phyloP scores from a whole-genome alignment of 805 yeast genomes.

The Nakazawaea ambrosiae region DNA sequence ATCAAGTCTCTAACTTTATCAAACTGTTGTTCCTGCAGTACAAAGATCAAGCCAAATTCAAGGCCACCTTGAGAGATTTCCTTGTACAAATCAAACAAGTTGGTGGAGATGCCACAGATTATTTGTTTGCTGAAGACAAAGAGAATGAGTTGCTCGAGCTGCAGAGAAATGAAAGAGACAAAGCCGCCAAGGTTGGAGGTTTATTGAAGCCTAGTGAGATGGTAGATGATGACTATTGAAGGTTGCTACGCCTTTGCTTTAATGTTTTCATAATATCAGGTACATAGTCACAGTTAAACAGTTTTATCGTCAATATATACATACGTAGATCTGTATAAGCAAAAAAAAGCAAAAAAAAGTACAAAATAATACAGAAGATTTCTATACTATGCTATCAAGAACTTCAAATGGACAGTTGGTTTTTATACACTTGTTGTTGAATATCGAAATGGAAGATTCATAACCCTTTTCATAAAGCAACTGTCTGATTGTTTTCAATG shows the following conservation, averaged over 20 bases:
- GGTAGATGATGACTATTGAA: conserved; percentile 65
- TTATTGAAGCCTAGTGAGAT: conserved; percentile 89
- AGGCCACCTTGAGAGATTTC: conserved; percentile 87
- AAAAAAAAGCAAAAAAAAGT: too few species aligned
- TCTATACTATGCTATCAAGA: too few species aligned
- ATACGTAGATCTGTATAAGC: neutral
- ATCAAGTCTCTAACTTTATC: conserved; percentile 77
- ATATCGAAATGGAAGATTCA: neutral
- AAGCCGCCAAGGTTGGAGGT: conserved; percentile 86
- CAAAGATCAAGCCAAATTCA: conserved; percentile 68
- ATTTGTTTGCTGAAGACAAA: conserved; percentile 88
- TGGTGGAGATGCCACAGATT: conserved; percentile 95
- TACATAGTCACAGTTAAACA: too few species aligned
- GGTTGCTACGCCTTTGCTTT: too few species aligned
- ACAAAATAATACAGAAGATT: too few species aligned
- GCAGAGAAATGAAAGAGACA: conserved; percentile 63
- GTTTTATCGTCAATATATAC: neutral
- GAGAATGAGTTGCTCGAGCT: conserved; percentile 70
- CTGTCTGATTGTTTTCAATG: neutral
- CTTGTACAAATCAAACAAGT: conserved; percentile 91
- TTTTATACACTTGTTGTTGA: neutral
- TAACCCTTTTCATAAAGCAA: neutral
- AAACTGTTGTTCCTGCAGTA: conserved; percentile 69
- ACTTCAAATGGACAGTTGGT: conserved; percentile 4
- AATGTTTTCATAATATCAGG: too few species aligned